phyloP scores from a whole-genome alignment of 345 rosid species.

The Moringa oleifera region DNA sequence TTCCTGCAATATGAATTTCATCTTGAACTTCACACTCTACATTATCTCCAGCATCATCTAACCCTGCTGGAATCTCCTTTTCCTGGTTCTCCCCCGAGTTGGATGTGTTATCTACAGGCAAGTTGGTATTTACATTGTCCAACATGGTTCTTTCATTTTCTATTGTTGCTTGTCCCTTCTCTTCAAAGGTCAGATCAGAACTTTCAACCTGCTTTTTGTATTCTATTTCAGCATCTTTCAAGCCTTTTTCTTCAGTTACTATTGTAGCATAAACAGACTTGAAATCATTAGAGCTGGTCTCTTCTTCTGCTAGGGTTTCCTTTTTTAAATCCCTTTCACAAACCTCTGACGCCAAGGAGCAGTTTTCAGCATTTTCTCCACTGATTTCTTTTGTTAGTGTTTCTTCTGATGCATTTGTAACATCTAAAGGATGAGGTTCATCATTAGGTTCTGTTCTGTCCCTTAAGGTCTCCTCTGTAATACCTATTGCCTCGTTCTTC shows the following conservation, averaged over 20 bases:
- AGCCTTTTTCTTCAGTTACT: conserved; percentile 15
- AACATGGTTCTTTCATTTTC: conserved; percentile 6
- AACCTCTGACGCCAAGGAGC: not conserved
- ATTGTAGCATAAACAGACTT: not conserved
- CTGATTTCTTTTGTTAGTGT: conserved; percentile 2
- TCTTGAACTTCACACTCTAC: not conserved
- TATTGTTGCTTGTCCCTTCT: conserved; percentile 2
- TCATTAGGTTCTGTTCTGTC: conserved; percentile 15
- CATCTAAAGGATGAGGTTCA: not conserved
- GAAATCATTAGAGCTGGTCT: not conserved
- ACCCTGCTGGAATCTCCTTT: not conserved
- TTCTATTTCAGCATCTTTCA: conserved; percentile 19
- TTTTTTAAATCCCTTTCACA: no score
- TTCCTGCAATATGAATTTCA: conserved; percentile 8
- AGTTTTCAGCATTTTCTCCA: conserved; percentile 5
- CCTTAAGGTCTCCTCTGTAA: conserved; percentile 5
- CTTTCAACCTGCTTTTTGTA: conserved; percentile 16
- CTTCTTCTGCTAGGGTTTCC: no score
- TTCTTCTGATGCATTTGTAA: conserved; percentile 11
- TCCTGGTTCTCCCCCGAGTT: conserved; percentile 7
- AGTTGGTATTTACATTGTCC: conserved; percentile 6
- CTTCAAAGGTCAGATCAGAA: conserved; percentile 14
- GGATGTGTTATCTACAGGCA: conserved; percentile 7
- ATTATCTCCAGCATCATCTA: not conserved
- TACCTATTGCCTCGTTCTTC: conserved; percentile 15